Evolutionary conservation across 495 filamentous ascomycete species (phyloP).

Genomic region (Neurospora sp.): DNA sequence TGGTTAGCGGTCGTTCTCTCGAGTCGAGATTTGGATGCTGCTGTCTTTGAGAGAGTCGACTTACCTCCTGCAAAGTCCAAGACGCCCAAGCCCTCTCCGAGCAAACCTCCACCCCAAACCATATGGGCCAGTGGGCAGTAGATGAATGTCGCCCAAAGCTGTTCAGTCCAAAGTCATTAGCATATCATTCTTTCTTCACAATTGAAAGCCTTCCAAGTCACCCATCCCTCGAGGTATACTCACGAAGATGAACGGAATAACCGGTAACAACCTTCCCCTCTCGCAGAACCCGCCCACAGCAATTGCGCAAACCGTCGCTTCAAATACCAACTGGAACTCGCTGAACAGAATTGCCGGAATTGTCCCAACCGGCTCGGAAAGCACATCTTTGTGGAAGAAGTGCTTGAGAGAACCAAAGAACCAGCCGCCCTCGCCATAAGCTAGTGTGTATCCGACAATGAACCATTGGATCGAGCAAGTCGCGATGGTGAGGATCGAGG

Average conservation of each 20-base stretch:
- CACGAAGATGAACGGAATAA: conserved; percentile 15
- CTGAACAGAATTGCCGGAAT: conserved; percentile 20
- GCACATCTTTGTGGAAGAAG: conserved; percentile 12
- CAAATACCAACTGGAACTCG: conserved; percentile 20
- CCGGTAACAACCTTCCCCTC: conserved; percentile 12
- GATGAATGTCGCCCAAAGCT: conserved; percentile 18
- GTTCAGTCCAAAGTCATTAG: background rate
- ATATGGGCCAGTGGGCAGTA: conserved; percentile 20
- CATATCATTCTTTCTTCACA: background rate
- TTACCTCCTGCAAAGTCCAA: conserved; percentile 20
- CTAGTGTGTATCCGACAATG: conserved; percentile 16
- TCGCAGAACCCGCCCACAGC: conserved; percentile 21
- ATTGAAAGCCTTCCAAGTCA: background rate
- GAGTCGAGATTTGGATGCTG: background rate
- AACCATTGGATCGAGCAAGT: conserved; percentile 22
- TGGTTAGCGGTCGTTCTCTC: background rate
- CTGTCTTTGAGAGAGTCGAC: background rate
- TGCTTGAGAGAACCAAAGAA: conserved; percentile 18
- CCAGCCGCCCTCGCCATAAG: conserved; percentile 17
- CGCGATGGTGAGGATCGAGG: conserved; percentile 15
- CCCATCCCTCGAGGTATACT: background rate
- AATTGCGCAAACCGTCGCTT: conserved; percentile 21
- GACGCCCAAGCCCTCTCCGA: conserved; percentile 16
- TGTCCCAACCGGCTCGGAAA: conserved; percentile 15
- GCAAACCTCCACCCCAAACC: conserved; percentile 18